Evolutionary conservation across 768 basidiomycete species (phyloP), one percentile per base, ranked within the genome.

Genomic region (Porpolomopsis calyptriformis): DNA sequence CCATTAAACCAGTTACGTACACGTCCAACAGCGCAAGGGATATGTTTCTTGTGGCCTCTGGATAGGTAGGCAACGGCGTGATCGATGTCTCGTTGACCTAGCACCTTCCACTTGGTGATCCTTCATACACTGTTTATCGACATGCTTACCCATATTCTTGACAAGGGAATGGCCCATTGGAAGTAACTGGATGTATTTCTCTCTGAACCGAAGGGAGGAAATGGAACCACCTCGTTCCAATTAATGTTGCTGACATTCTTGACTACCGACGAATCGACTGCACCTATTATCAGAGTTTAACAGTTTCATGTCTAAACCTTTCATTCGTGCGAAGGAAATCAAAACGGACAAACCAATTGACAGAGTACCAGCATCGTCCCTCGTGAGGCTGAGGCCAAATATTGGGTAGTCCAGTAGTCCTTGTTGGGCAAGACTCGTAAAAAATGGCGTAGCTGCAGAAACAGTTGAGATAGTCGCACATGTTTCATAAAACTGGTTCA

Each of bases 151-250:
- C 71, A 64, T 38, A 87, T 68, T 19, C 62, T 62, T 1, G 71
- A 61, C 34, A 88, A 56, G 2, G 74, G 75, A 49, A 87, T 77
- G 0, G 75, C 74, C 86, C 86, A 89, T 49, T 81, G 78, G 37
- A 89, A 64, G 52, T 88, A 88, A 51, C 80, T 81, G 3, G 85
- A 79, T 11, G 68, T 58, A 50, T 77, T 80, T 49, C 64, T 73
- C 52, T 76, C 73, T 4, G 65, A 59, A 4, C 67, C 71, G 47
- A 83, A 65, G 3, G 86, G 86, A 16, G 78, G 67, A 55, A 89
- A 89, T 10, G 85, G 73, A 12, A 79, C 75, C 1, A 89, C 82
- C 34, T 76, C 72, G 51, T 81, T 82, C 86, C 86, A 89, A 40
- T 68, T 70, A 23, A 89, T 79, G 14, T 70, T 54, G 46, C 69